Base-by-base conservation (phyloP, 176 grass and related monocot species). In the Cymbopogon citratus region DNA sequence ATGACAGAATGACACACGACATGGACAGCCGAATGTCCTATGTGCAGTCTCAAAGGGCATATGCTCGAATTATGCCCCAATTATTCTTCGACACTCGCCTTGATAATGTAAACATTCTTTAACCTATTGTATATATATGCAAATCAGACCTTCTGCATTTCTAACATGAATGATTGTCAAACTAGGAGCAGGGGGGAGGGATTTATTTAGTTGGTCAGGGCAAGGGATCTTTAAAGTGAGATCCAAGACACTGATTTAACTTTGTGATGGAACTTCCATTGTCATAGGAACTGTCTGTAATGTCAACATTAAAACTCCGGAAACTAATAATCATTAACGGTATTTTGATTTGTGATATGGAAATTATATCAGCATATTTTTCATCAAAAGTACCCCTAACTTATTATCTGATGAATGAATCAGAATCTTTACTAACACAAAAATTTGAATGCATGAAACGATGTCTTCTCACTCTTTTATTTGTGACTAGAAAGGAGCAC, bases 11-110 rank as follows among this genome's bases (percentile, higher is more conserved):
- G 45, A 48, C 43, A 44, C 46, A 43, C 0, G 63, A 85, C 63
- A 81, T 60, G 6, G 63, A 89, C 87, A 33, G 15, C 81, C 52
- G 38, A 7, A 1, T 40, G 71, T 75, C 62, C 67, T 75, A 84
- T 75, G 26, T 80, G 81, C 76, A 84, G 70, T 63, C 82, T 63
- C 19, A 81, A 89, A 70, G 60, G 19, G 87, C 71, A 89, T 89
- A 89, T 89, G 51, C 87, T 80, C 40, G 24, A 31, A 74, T 80
- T 67, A 84, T 88, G 68, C 87, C 69, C 39, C 69, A 69, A 52
- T 80, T 84, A 69, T 88, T 69, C 69, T 49, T 56, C 39, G 81
- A 39, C 41, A 81, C 15, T 46, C 3, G 26, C 76, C 54, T 80
- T 9, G 81, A 63, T 84, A 41, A 49, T 84, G 31, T 88, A 88